These are phyloP conservation scores for Alternaria ethzedia DNA, from an alignment of 2,329 filamentous ascomycete species.

Conservation along the genomic window DNA sequence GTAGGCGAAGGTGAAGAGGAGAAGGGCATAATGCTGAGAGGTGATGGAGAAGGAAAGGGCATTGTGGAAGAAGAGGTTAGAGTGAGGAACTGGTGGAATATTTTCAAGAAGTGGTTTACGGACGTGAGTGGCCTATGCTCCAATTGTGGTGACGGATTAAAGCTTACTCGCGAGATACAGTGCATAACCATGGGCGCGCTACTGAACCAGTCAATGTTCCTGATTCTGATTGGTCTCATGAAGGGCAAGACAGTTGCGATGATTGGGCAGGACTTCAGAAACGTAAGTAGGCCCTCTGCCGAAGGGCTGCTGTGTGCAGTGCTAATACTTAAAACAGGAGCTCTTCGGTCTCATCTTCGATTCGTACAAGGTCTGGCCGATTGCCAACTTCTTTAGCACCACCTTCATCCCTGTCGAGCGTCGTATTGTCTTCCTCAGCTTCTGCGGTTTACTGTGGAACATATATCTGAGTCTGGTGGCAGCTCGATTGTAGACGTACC, in stretches of 20 bases:
- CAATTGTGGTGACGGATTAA: not conserved
- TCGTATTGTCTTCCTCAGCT: slow-evolving; percentile 72
- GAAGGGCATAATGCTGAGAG: slow-evolving; percentile 34
- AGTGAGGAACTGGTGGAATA: slow-evolving; percentile 61
- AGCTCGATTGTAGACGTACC: slow-evolving; percentile 30
- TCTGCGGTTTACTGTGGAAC: slow-evolving; percentile 76
- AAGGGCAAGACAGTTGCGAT: slow-evolving; percentile 43
- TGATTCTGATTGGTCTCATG: slow-evolving; percentile 64
- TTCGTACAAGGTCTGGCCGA: slow-evolving; percentile 75
- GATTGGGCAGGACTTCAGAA: slow-evolving; percentile 41
- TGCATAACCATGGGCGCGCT: slow-evolving; percentile 68
- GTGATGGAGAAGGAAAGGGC: slow-evolving; percentile 36
- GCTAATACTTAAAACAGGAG: slow-evolving; percentile 26
- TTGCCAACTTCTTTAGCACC: slow-evolving; percentile 74
- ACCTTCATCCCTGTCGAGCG: slow-evolving; percentile 72
- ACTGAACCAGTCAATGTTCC: slow-evolving; percentile 70
- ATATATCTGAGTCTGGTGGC: slow-evolving; percentile 73
- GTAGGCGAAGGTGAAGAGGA: slow-evolving; percentile 33
- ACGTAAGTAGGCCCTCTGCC: slow-evolving; percentile 40
- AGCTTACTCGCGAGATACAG: slow-evolving; percentile 16
- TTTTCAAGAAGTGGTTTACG: slow-evolving; percentile 68
- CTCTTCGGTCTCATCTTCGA: slow-evolving; percentile 56
- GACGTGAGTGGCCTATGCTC: slow-evolving; percentile 51
- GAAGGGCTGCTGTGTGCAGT: slow-evolving; percentile 23
- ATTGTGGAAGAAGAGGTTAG: slow-evolving; percentile 36